Percentiles rank a stretch among this genome's conserved stretches.
Evolutionary conservation across 2,329 filamentous ascomycete genomes (phyloP).

Genomic region (Arthroderma sp.): DNA sequence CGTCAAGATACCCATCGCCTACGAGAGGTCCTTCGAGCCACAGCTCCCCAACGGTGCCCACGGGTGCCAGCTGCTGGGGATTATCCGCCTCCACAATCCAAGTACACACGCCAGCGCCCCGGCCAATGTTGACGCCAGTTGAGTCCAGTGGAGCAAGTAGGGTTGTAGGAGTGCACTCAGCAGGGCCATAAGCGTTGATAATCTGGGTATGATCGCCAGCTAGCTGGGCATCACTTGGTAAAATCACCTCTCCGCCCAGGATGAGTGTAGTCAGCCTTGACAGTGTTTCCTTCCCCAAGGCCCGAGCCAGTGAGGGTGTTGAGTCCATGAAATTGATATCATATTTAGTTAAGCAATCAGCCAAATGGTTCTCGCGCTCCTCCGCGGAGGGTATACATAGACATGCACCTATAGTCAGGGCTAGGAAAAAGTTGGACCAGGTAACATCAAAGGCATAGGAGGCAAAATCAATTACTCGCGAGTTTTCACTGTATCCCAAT

Average conservation of each 20-base stretch:
- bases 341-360: background rate
- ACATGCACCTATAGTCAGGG: slow-evolving; percentile 25
- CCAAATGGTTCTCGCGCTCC: slow-evolving; percentile 31
- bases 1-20: slow-evolving; percentile 26
- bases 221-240: slow-evolving; percentile 14
- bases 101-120: slow-evolving; percentile 5
- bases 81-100: slow-evolving; percentile 19
- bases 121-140: slow-evolving; percentile 11
- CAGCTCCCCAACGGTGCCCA: slow-evolving; percentile 33
- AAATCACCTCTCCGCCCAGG: slow-evolving; percentile 19
- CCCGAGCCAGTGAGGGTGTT: slow-evolving; percentile 42
- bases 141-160: slow-evolving; percentile 19
- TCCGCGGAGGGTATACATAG: slow-evolving; percentile 33
- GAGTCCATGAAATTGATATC: slow-evolving; percentile 39
- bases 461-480: slow-evolving; percentile 66
- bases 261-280: slow-evolving; percentile 28
- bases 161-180: slow-evolving; percentile 5
- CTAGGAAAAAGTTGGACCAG: slow-evolving; percentile 66
- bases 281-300: slow-evolving; percentile 27
- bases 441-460: slow-evolving; percentile 82
- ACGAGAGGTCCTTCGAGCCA: slow-evolving; percentile 30
- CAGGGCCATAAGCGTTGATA: slow-evolving; percentile 27
- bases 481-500: slow-evolving; percentile 37
- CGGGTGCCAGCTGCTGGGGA: slow-evolving; percentile 16
- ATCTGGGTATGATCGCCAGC: slow-evolving; percentile 24